phyloP scores from a whole-genome alignment of 208 protist species.

The Zelonia costaricensis region DNA sequence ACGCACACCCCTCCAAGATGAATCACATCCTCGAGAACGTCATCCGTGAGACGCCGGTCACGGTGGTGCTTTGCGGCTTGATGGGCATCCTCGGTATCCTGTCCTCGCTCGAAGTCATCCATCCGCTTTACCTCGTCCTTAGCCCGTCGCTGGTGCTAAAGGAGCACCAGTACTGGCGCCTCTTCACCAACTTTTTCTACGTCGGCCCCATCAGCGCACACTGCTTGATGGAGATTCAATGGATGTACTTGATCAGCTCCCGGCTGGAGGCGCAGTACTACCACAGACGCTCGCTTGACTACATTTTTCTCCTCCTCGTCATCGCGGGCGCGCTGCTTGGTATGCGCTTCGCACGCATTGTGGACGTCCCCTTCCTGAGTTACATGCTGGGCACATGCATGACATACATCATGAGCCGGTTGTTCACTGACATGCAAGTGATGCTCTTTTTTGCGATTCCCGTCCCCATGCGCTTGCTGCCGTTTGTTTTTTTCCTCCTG shows the following conservation, averaged over 20 bases:
- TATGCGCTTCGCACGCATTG: conserved; percentile 34
- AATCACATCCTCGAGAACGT: conserved; percentile 26
- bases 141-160: conserved; percentile 70
- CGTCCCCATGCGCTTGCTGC: conserved; percentile 56
- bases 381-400: conserved; percentile 53
- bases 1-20: conserved; percentile 5
- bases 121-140: conserved; percentile 72
- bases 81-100: conserved; percentile 48
- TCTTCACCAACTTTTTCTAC: conserved; percentile 78
- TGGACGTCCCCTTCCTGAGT: conserved; percentile 65
- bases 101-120: conserved; percentile 49
- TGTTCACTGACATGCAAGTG: conserved; percentile 59
- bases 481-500: conserved; percentile 55
- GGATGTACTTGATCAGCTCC: conserved; percentile 64
- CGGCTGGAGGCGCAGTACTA: conserved; percentile 74
- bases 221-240: conserved; percentile 61
- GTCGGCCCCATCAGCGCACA: conserved; percentile 57
- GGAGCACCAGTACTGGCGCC: conserved; percentile 84
- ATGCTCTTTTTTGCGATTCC: conserved; percentile 52
- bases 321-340: conserved; percentile 48
- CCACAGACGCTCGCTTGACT: conserved; percentile 53
- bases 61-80: conserved; percentile 19
- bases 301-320: conserved; percentile 62
- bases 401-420: conserved; percentile 73
- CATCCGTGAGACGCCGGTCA: conserved; percentile 27